These are phyloP conservation scores for Tieghemostelium lacteum DNA, from an alignment of 78 protist genomes.

Conservation along the genomic window DNA sequence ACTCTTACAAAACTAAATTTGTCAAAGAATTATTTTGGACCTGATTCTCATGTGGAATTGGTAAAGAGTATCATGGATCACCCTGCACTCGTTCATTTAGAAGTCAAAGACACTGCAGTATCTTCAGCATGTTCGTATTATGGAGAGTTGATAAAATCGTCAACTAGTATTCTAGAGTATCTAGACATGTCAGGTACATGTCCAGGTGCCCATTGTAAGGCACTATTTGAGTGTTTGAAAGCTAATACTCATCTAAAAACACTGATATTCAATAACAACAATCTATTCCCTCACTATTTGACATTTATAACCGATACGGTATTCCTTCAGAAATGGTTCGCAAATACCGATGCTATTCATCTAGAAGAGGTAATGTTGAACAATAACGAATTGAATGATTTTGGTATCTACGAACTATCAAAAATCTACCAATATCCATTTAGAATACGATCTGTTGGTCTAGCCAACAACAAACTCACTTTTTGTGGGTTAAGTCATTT, in stretches of 20 bases:
- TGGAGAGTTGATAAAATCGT: not conserved
- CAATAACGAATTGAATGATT: constrained; percentile 12
- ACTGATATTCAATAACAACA: constrained; percentile 12
- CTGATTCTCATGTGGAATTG: not conserved
- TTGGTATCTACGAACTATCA: constrained; percentile 13
- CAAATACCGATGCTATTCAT: not conserved
- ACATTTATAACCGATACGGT: too few relatives aligned
- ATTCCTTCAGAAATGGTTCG: not conserved
- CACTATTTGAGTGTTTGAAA: not conserved
- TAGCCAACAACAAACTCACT: constrained; percentile 13
- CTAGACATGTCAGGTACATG: constrained; percentile 19
- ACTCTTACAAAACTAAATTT: constrained; percentile 1
- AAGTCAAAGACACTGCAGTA: not conserved
- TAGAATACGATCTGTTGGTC: not conserved
- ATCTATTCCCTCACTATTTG: too few relatives aligned
- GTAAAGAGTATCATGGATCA: not conserved
- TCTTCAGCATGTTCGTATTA: not conserved
- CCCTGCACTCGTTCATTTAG: not conserved
- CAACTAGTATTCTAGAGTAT: not conserved
- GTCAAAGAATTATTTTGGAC: constrained; percentile 3
- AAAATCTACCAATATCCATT: not conserved
- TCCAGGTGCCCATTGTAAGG: not conserved
- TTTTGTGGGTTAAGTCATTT: constrained; percentile 21
- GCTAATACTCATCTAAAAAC: not conserved
- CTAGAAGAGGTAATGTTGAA: not conserved